Percentiles rank a stretch among this genome's conserved stretches.
Evolutionary conservation across 371 early-diverging fungal species (phyloP).

Genomic region (Zopfochytrium polystomum): DNA sequence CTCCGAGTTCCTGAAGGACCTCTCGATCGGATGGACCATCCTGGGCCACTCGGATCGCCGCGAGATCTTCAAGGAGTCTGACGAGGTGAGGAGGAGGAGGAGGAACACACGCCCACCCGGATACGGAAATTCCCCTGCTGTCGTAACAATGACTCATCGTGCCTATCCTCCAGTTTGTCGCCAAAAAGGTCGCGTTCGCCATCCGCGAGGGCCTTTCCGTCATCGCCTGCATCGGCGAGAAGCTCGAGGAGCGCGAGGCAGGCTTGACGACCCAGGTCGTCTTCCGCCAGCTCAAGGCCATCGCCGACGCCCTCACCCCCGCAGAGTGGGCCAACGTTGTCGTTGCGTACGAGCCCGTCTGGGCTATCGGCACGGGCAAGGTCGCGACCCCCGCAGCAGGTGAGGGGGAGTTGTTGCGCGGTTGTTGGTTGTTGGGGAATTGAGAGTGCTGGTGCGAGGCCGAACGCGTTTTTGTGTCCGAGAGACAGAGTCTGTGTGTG

Average conservation of each 20-base stretch:
- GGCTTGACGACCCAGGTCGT: conserved; percentile 83
- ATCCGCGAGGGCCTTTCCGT: conserved; percentile 86
- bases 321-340: conserved; percentile 89
- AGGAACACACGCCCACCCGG: not conserved
- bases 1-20: conserved; percentile 93
- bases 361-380: conserved; percentile 99
- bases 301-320: conserved; percentile 50
- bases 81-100: conserved; percentile 56
- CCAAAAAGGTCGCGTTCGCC: conserved; percentile 86
- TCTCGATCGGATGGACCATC: conserved; percentile 92
- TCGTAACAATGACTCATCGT: not conserved
- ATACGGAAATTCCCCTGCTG: no score
- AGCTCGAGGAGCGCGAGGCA: conserved; percentile 88
- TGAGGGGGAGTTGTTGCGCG: conserved; percentile 50
- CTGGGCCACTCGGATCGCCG: conserved; percentile 99
- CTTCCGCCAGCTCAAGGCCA: conserved; percentile 84
- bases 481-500: no score
- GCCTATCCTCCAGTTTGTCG: conserved; percentile 56
- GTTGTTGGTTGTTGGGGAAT: conserved; percentile 18
- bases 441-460: no score
- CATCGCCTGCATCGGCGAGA: conserved; percentile 98
- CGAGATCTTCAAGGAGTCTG: conserved; percentile 85
- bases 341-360: conserved; percentile 99
- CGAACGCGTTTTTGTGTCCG: no score
- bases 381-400: conserved; percentile 90